phyloP scores from a whole-genome alignment of 176 grass and related monocot species.

The Avena sativa region DNA sequence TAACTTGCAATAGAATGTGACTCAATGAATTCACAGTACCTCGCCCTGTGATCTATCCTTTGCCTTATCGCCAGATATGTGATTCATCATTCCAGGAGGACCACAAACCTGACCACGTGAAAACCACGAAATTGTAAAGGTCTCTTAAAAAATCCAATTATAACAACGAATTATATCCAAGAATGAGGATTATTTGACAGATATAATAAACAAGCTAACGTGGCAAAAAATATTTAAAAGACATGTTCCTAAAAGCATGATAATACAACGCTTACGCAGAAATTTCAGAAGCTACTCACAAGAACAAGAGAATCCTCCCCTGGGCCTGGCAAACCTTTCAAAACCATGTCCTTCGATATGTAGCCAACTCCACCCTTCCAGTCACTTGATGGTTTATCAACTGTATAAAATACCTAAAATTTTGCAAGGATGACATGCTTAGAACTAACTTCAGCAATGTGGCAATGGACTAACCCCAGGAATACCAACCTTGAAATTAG shows the following conservation, averaged over 20 bases:
- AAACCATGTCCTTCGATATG: slow-evolving; percentile 79
- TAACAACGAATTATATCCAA: not conserved
- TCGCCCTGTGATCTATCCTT: slow-evolving; percentile 89
- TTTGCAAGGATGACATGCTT: slow-evolving; percentile 8
- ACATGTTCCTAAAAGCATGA: not conserved
- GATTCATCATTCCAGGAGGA: slow-evolving; percentile 95
- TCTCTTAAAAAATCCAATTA: not conserved
- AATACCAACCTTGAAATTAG: slow-evolving; percentile 93
- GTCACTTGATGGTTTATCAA: slow-evolving; percentile 81
- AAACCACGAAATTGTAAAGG: not conserved
- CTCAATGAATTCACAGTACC: slow-evolving; percentile 44
- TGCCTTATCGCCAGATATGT: slow-evolving; percentile 91
- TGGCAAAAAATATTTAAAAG: not conserved
- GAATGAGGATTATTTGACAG: not conserved
- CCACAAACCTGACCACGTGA: slow-evolving; percentile 79
- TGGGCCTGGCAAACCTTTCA: slow-evolving; percentile 89
- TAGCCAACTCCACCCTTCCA: slow-evolving; percentile 84
- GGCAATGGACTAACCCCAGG: not conserved
- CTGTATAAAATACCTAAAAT: slow-evolving; percentile 92
- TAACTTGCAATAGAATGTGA: slow-evolving; percentile 13
- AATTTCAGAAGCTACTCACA: slow-evolving; percentile 58
- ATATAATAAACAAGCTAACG: slow-evolving; percentile 19
- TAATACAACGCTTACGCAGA: not conserved
- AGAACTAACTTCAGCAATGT: slow-evolving; percentile 13
- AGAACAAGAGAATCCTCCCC: slow-evolving; percentile 72